These are phyloP conservation scores for Neofusicoccum umdonicola DNA, from an alignment of 2,329 filamentous ascomycete genomes.

Conservation along the genomic window DNA sequence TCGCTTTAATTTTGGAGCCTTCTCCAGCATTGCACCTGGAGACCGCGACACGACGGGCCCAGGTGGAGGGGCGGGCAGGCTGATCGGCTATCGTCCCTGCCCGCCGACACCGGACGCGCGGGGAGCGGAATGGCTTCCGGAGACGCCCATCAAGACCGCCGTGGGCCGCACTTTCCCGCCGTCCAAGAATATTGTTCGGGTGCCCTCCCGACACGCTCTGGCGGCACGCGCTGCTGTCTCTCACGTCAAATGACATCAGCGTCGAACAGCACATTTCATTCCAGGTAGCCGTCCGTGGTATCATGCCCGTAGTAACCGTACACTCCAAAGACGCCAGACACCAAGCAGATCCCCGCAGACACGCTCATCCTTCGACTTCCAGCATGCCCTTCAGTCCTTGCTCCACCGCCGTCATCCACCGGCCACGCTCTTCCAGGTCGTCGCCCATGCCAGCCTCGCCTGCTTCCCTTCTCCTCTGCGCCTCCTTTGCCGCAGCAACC, in stretches of 20 bases:
- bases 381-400: slow-evolving; percentile 61
- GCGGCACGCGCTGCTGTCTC: too few species aligned
- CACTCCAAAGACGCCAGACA: background rate
- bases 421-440: slow-evolving; percentile 70
- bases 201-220: background rate
- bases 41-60: background rate
- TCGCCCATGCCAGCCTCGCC: slow-evolving; percentile 65
- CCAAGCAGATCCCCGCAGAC: background rate
- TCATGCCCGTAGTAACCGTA: background rate
- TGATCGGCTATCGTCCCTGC: background rate
- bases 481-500: slow-evolving; percentile 67
- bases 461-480: slow-evolving; percentile 64
- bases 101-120: background rate
- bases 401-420: slow-evolving; percentile 74
- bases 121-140: background rate
- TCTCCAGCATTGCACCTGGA: background rate
- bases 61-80: background rate
- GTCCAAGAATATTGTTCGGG: too few species aligned
- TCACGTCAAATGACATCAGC: background rate
- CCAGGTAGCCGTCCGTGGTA: slow-evolving; percentile 11
- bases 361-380: slow-evolving; percentile 34
- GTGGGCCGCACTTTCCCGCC: too few species aligned
- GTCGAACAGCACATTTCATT: background rate
- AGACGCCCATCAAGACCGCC: background rate
- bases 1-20: background rate